Evolutionary conservation across 805 yeast genomes (phyloP), one percentile per base, ranked within the genome.

Genomic region (Myxozyma melibiosi): DNA sequence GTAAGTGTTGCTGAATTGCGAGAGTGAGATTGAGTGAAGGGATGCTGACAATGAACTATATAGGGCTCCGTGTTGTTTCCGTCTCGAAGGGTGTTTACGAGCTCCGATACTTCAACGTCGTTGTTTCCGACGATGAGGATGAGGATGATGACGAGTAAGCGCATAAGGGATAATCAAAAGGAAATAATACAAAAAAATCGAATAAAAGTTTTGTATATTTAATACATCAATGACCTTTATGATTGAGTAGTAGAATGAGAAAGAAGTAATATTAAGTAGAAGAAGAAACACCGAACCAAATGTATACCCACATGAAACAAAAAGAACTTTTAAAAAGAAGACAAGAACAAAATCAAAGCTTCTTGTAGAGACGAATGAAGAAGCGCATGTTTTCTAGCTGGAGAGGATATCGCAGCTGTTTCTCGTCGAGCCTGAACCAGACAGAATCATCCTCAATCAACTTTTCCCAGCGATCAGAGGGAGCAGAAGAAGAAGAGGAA

Each of bases 21-120:
- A n/a, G n/a, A n/a, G 33, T 42, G 41, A 44, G 46, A 46, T n/a
- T 31, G 51, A n/a, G n/a, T n/a, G n/a, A n/a, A n/a, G n/a, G n/a
- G n/a, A 8, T 34, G 22, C 28, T 42, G 18, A 33, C 34, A 4
- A n/a, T n/a, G n/a, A 18, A 28, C 27, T 39, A 30, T 14, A 14
- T 30, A 58, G 63, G 98, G 98, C 91, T 92, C 81, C 94, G 98
- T 85, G 91, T 92, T 75, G 96, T 92, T 70, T 88, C 98, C 68
- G 85, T 87, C 75, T 87, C 90, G 83, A 88, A 88, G 80, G 89
- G 91, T 86, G 85, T 84, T 79, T 94, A 94, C 89, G 88, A 88
- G 80, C 85, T 92, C 83, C 91, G 94, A 80, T 92, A 92, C 97
- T 94, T 89, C 97, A 90, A 95, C 79, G 94, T 92, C 78, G 90